phyloP scores from a whole-genome alignment of 75 land plant species.

The Adiantum capillusveneris region DNA sequence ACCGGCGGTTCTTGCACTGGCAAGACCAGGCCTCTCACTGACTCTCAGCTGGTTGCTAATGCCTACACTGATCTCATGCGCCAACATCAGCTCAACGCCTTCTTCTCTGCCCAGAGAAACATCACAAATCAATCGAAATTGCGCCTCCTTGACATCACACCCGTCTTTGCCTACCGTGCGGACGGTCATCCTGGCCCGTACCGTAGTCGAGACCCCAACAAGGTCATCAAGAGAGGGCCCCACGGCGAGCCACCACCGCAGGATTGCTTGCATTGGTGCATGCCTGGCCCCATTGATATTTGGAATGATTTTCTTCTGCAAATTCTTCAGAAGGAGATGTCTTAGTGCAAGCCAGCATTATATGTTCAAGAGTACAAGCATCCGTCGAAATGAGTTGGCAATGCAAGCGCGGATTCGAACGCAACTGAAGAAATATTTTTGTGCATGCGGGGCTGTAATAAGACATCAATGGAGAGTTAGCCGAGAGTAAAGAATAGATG shows the following conservation, averaged over 20 bases:
- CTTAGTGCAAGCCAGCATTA: too few relatives aligned
- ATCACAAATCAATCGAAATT: constrained; percentile 5
- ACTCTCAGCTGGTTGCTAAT: too few relatives aligned
- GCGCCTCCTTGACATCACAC: constrained; percentile 66
- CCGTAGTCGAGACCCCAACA: constrained; percentile 55
- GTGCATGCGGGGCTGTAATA: too few relatives aligned
- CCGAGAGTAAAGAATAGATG: too few relatives aligned
- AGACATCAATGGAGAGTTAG: too few relatives aligned
- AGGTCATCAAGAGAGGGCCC: constrained; percentile 48
- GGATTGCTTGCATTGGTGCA: constrained; percentile 98
- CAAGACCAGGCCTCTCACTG: too few relatives aligned
- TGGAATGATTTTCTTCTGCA: constrained; percentile 86
- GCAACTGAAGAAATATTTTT: too few relatives aligned
- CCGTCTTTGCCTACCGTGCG: constrained; percentile 48
- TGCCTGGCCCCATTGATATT: constrained; percentile 97
- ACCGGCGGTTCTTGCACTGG: too few relatives aligned
- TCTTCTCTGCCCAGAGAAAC: neutral
- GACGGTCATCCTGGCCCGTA: constrained; percentile 98
- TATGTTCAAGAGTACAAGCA: too few relatives aligned
- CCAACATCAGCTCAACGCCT: neutral
- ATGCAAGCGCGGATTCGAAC: too few relatives aligned
- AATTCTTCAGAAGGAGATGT: constrained; percentile 18
- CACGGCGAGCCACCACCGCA: constrained; percentile 85
- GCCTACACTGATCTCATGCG: too few relatives aligned
- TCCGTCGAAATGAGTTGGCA: too few relatives aligned